A percentile compares a stretch with the other conserved stretches of the same genome.
phyloP scores from a whole-genome alignment of 768 basidiomycete species.

The Boletus patriciae region DNA sequence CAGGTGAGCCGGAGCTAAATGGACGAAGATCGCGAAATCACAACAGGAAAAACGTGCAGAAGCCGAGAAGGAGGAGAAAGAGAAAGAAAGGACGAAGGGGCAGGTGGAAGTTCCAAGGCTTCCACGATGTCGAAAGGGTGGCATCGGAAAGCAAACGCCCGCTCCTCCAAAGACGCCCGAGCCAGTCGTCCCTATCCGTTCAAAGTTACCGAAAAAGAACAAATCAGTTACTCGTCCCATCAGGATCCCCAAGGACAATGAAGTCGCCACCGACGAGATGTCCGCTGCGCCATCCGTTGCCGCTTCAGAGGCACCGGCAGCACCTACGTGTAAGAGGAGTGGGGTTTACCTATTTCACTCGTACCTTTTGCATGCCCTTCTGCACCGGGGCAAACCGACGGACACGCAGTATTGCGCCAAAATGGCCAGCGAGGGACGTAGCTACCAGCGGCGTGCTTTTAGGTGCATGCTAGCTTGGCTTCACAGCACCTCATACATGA shows the following conservation, averaged over 20 bases:
- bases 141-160: slow-evolving; percentile 21
- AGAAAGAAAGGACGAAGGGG: slow-evolving; percentile 32
- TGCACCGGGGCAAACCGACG: no score
- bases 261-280: slow-evolving; percentile 40
- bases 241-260: slow-evolving; percentile 61
- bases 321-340: slow-evolving; percentile 34
- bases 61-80: slow-evolving; percentile 31
- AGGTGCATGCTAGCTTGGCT: no score
- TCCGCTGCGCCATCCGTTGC: slow-evolving; percentile 46
- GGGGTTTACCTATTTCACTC: no score
- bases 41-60: slow-evolving; percentile 34
- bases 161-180: slow-evolving; percentile 29
- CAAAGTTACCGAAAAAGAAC: slow-evolving; percentile 82
- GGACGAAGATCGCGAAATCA: slow-evolving; percentile 35
- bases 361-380: no score
- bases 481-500: no score
- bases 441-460: no score
- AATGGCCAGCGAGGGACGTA: no score
- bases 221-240: slow-evolving; percentile 62
- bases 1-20: no score
- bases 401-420: no score
- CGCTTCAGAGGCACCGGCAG: slow-evolving; percentile 47
- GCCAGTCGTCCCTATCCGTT: slow-evolving; percentile 60
- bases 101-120: slow-evolving; percentile 27
- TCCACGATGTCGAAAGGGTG: slow-evolving; percentile 15